A percentile compares a stretch with the other conserved stretches of the same genome.
These are phyloP conservation scores for Phytophthora colocasiae DNA, from an alignment of 352 stramenopile genomes.

Conservation along the genomic window DNA sequence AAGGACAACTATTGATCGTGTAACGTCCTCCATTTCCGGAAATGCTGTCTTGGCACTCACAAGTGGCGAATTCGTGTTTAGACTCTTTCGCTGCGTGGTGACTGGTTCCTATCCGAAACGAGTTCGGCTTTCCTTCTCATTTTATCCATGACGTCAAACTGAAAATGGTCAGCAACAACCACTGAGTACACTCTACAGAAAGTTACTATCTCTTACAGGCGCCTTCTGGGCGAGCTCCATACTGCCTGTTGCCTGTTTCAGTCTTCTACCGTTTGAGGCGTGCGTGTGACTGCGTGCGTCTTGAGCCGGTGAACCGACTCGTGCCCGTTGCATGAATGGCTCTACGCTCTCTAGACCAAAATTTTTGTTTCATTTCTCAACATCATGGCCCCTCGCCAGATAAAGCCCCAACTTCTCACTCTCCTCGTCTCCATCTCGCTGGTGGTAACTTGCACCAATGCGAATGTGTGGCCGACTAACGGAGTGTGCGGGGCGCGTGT, in stretches of 20 bases:
- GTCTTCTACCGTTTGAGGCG: slow-evolving; percentile 30
- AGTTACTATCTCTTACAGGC: slow-evolving; percentile 16
- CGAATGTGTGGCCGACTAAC: slow-evolving; percentile 28
- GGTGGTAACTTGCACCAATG: slow-evolving; percentile 13
- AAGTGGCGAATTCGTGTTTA: too few species aligned
- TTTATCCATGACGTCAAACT: neutral
- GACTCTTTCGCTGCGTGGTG: slow-evolving; percentile 11
- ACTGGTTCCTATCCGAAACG: slow-evolving; percentile 19
- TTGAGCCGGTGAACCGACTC: slow-evolving; percentile 24
- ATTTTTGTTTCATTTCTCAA: slow-evolving; percentile 30
- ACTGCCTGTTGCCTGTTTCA: slow-evolving; percentile 16
- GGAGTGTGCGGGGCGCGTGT: slow-evolving; percentile 54
- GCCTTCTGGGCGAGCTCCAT: slow-evolving; percentile 23
- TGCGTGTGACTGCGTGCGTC: slow-evolving; percentile 17
- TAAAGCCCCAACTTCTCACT: slow-evolving; percentile 24
- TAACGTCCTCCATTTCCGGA: neutral
- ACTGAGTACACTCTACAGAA: slow-evolving; percentile 14
- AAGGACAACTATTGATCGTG: too few species aligned
- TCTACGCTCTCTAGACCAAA: neutral
- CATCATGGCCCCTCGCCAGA: slow-evolving; percentile 26
- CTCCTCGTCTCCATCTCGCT: slow-evolving; percentile 29
- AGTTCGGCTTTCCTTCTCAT: slow-evolving; percentile 20
- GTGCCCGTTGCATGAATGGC: too few species aligned
- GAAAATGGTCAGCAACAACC: neutral
- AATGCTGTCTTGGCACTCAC: too few species aligned